Base-by-base conservation (phyloP, 192 early-diverging fungal genomes). In the Chytriomyces sp. region DNA sequence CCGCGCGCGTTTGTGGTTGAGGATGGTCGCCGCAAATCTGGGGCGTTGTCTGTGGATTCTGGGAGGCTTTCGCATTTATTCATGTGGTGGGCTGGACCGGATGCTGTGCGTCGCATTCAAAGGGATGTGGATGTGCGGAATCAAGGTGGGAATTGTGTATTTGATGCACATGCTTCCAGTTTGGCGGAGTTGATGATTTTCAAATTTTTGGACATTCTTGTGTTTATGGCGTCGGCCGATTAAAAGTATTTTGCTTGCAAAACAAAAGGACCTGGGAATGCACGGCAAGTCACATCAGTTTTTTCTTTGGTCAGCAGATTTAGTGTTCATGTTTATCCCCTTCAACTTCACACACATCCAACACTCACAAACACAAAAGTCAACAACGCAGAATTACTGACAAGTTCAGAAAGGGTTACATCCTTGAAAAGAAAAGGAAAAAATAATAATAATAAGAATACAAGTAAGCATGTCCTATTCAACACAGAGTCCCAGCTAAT, bases 101-200 rank as follows among this genome's bases (percentile, higher is more conserved):
- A 57, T 0, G 5, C 2, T 57, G 53, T 57, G 53, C 35, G 35
- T 35, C 35, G 35, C 35, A 35, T 35, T 35, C 35, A 35, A 35
- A 35, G 2, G 4, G 35, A 35, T 35, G 35, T 35, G 35, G 35
- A 35, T 35, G 35, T 35, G 20, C 53, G 53, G 20, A 5, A 20
- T n/a, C 13, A 57, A 57, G 53, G 16, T 20, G 20, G 53, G 16
- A n/a, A 20, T 57, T 57, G 53, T 57, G 53, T 57, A 20, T 57
- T 57, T 57, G 53, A 57, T 3, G 16, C 2, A n/a, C 20, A 13
- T 13, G 13, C 16, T 57, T 13, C 13, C 3, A 20, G 53, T 13
- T 57, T 57, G 53, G 53, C 53, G 53, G 53, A 57, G 53, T 57
- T 57, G 53, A 57, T 57, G 53, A 57, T 57, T n/a, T n/a, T 13